These are phyloP conservation scores for Microsporum audouinii DNA, from an alignment of 2,329 filamentous ascomycete species.

Conservation along the genomic window DNA sequence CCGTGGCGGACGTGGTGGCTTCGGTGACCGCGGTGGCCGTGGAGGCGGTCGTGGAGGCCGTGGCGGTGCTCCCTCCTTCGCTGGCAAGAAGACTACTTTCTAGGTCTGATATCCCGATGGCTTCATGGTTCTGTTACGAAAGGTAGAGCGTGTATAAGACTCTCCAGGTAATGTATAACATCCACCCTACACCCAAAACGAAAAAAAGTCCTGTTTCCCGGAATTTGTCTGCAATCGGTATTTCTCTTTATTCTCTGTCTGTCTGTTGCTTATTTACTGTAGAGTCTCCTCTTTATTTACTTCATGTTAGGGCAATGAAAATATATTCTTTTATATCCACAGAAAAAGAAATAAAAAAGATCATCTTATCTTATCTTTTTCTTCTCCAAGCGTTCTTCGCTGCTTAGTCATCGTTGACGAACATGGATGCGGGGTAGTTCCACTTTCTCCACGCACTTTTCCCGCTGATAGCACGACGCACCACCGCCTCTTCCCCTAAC, in stretches of 20 bases:
- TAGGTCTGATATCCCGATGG: constrained; percentile 20
- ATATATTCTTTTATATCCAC: too few species aligned
- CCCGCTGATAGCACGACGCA: neutral
- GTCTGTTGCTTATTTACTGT: neutral
- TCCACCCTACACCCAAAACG: neutral
- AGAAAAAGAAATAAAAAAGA: neutral
- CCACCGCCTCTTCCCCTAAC: neutral
- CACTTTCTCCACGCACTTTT: neutral
- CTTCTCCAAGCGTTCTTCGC: neutral
- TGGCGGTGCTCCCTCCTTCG: constrained; percentile 44
- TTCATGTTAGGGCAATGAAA: too few species aligned
- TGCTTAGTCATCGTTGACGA: neutral
- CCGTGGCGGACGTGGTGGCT: constrained; percentile 41
- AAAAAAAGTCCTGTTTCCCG: constrained; percentile 3
- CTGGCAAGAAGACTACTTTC: constrained; percentile 72
- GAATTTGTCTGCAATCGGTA: neutral
- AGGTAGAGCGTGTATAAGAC: neutral
- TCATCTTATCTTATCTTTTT: neutral
- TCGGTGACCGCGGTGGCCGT: constrained; percentile 32
- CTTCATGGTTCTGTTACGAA: neutral
- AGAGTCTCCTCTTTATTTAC: neutral
- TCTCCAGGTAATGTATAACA: constrained; percentile 12
- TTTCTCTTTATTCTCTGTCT: neutral
- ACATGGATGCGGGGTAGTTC: neutral
- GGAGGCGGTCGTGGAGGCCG: constrained; percentile 41